Base-by-base conservation (phyloP, 2,329 filamentous ascomycete species). In the Onygenales sp. region DNA sequence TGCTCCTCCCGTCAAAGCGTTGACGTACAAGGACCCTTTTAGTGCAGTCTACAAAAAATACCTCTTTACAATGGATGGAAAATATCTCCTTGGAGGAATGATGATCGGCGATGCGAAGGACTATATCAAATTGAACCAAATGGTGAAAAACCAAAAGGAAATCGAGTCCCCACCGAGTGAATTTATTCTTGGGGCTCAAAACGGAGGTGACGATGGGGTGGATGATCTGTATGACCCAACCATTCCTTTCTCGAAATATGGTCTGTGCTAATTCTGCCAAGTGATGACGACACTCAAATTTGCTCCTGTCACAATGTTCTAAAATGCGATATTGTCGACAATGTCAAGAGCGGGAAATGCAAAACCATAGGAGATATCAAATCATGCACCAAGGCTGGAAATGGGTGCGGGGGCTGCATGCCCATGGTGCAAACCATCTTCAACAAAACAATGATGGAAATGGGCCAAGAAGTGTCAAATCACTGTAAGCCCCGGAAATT, bases 21-120 rank as follows among this genome's bases (percentile, higher is more conserved):
- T 95, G 43, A 92, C 86, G 0, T 95, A 95, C 73, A 89, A 86
- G 57, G 90, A 95, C 63, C 90, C 90, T 0, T 95, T 95, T 65
- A 80, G 84, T 53, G 84, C 89, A 47, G 82, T 95, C 1, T 95
- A 95, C 74, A 95, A 95, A 69, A 95, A 95, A 66, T 95, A 93
- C 68, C 74, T 95, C 9, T 95, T 95, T 64, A 94, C 90, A 0
- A 75, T 84, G 64, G 91, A 95, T 64, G 90, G 90, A 31, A 94
- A 94, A 67, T 92, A 92, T 63, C 75, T 95, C 1, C 80, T 95
- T 0, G 90, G 90, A n/a, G 91, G 90, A 3, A 95, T 95, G 89
- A 95, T 95, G 89, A 93, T 95, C 57, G 91, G 90, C 41, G 90
- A 95, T 63, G 94, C 89, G 0, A 86, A 81, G 58, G 90, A 95